Conservation (phyloP, 805 yeast genomes). For the Zygoascus ofunaensis region DNA sequence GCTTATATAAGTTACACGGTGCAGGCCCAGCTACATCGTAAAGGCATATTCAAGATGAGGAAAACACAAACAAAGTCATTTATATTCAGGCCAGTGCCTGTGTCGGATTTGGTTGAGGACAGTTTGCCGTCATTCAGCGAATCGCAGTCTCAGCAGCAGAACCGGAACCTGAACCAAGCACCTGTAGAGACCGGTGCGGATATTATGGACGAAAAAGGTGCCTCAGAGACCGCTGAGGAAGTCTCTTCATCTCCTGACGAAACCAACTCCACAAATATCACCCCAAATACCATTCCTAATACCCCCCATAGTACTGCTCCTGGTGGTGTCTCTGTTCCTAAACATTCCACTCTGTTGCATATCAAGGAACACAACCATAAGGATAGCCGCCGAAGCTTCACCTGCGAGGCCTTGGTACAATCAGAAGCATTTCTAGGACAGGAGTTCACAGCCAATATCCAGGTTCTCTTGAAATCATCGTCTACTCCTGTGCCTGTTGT, state of each 20-base stretch:
- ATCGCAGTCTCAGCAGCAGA: background rate
- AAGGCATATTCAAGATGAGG: constrained; percentile 2
- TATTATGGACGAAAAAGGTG: background rate
- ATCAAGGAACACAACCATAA: constrained; percentile 1
- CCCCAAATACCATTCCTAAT: too few relatives aligned
- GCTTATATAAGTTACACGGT: background rate
- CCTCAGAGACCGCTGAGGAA: background rate
- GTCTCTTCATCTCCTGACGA: background rate
- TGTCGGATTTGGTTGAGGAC: background rate
- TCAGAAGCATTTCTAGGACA: background rate
- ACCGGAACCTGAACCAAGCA: background rate
- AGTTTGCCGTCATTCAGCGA: background rate
- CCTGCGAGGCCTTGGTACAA: background rate
- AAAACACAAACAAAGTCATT: background rate
- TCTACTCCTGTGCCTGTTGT: background rate
- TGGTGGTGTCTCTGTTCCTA: too few relatives aligned
- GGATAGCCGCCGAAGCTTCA: background rate
- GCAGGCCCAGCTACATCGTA: constrained; percentile 1
- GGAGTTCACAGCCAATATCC: background rate
- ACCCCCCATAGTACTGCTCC: too few relatives aligned
- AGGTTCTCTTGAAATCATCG: background rate
- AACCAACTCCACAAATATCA: background rate
- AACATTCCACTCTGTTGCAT: background rate
- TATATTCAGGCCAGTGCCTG: background rate
- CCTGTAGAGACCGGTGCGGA: too few relatives aligned